Evolutionary conservation across 345 rosid species (phyloP).

Genomic region (Durio zibethinus): DNA sequence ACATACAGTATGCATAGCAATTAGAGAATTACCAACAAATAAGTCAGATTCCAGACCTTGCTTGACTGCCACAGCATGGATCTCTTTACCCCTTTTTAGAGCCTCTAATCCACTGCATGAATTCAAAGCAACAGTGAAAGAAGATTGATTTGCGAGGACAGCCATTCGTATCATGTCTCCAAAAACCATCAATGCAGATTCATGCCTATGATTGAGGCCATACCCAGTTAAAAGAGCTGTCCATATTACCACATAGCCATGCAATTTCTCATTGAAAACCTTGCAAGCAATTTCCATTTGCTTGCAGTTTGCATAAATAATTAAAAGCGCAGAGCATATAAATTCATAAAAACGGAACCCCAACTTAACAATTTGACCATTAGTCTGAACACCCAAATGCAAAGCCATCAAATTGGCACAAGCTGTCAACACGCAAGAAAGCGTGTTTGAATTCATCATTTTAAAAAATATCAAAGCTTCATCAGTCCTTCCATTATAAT

Average conservation of each 20-base stretch:
- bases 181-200: constrained; percentile 48
- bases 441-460: constrained; percentile 53
- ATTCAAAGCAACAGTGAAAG: constrained; percentile 61
- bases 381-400: constrained; percentile 52
- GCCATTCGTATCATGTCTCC: constrained; percentile 45
- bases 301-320: constrained; percentile 61
- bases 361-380: constrained; percentile 42
- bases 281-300: constrained; percentile 35
- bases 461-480: constrained; percentile 49
- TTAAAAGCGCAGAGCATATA: constrained; percentile 55
- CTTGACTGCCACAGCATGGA: constrained; percentile 51
- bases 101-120: constrained; percentile 62
- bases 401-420: constrained; percentile 51
- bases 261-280: constrained; percentile 42
- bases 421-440: constrained; percentile 49
- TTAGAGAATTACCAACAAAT: constrained; percentile 66
- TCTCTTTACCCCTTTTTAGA: constrained; percentile 59
- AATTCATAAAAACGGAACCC: constrained; percentile 51
- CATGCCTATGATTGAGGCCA: constrained; percentile 48
- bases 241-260: constrained; percentile 54
- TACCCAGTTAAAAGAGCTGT: constrained; percentile 66
- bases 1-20: constrained; percentile 54
- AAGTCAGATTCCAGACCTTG: constrained; percentile 51
- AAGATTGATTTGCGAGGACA: constrained; percentile 65
- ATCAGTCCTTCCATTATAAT: constrained; percentile 44